A percentile compares a stretch with the other conserved stretches of the same genome.
These are phyloP conservation scores for Aspergillus hancockii DNA, from an alignment of 495 filamentous ascomycete species.

Conservation along the genomic window DNA sequence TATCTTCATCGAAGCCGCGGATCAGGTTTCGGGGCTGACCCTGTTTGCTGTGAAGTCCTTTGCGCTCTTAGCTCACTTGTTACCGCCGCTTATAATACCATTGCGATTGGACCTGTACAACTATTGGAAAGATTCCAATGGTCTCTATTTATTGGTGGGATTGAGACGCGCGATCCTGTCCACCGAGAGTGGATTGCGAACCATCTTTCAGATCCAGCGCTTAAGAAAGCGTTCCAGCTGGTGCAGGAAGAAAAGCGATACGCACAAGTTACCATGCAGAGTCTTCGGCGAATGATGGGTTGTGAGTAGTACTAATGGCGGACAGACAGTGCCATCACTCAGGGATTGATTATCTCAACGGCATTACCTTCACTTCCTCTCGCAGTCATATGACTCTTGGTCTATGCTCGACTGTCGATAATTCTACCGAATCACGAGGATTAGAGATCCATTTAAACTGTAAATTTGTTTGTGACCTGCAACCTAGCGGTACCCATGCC, in stretches of 20 bases:
- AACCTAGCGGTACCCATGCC: neutral
- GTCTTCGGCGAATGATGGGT: constrained; percentile 7
- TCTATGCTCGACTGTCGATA: too few relatives aligned
- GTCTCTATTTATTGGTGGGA: constrained; percentile 15
- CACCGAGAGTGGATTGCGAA: constrained; percentile 13
- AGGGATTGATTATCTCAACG: neutral
- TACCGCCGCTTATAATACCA: constrained; percentile 10
- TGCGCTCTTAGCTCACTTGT: constrained; percentile 7
- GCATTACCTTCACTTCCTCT: too few relatives aligned
- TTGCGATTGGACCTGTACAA: constrained; percentile 9
- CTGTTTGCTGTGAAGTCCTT: constrained; percentile 3
- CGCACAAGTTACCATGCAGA: constrained; percentile 10
- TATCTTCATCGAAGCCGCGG: constrained; percentile 13
- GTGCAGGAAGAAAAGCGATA: neutral
- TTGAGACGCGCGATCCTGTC: constrained; percentile 16
- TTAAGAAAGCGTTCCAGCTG: constrained; percentile 6
- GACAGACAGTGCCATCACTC: neutral
- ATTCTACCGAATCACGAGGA: too few relatives aligned
- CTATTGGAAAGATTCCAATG: constrained; percentile 18
- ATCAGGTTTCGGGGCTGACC: constrained; percentile 8
- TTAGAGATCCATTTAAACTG: too few relatives aligned
- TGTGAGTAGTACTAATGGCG: neutral
- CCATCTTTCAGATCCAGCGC: constrained; percentile 13
- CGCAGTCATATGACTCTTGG: too few relatives aligned
- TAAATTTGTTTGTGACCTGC: too few relatives aligned